Conservation (phyloP, 768 basidiomycete species). For the Coprinopsis strossmayeri region DNA sequence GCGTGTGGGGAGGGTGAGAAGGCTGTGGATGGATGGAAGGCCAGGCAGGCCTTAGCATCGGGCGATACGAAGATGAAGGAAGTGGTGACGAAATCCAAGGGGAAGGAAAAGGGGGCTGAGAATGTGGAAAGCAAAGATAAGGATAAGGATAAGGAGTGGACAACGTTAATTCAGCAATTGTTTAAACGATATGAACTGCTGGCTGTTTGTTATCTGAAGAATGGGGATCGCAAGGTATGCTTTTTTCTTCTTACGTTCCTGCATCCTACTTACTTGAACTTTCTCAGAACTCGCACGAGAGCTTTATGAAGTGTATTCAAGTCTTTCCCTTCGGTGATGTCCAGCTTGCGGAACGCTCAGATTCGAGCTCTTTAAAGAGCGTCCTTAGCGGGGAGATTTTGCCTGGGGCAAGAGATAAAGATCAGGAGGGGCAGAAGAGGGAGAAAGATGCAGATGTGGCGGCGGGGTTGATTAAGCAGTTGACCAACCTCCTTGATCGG, state of each 20-base stretch:
- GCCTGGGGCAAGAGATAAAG: background rate
- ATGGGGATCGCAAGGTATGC: slow-evolving; percentile 68
- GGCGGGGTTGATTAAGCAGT: slow-evolving; percentile 34
- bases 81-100: slow-evolving; percentile 2
- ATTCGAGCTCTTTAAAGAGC: slow-evolving; percentile 12
- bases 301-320: slow-evolving; percentile 44
- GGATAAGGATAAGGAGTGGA: slow-evolving; percentile 40
- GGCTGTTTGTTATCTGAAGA: slow-evolving; percentile 71
- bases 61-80: background rate
- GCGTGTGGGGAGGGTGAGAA: slow-evolving; percentile 49
- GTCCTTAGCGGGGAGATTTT: background rate
- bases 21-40: slow-evolving; percentile 31
- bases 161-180: slow-evolving; percentile 56
- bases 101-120: slow-evolving; percentile 18
- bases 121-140: slow-evolving; percentile 12
- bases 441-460: background rate
- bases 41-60: background rate
- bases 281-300: slow-evolving; percentile 51
- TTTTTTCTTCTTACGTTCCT: slow-evolving; percentile 5
- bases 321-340: slow-evolving; percentile 45
- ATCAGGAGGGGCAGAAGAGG: background rate
- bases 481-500: slow-evolving; percentile 55
- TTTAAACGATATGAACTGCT: slow-evolving; percentile 76
- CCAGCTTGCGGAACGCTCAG: slow-evolving; percentile 30
- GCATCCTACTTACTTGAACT: background rate